A percentile compares a stretch with the other conserved stretches of the same genome.
Evolutionary conservation across 2,329 filamentous ascomycete species (phyloP).

Genomic region (Fusarium liriodendri): DNA sequence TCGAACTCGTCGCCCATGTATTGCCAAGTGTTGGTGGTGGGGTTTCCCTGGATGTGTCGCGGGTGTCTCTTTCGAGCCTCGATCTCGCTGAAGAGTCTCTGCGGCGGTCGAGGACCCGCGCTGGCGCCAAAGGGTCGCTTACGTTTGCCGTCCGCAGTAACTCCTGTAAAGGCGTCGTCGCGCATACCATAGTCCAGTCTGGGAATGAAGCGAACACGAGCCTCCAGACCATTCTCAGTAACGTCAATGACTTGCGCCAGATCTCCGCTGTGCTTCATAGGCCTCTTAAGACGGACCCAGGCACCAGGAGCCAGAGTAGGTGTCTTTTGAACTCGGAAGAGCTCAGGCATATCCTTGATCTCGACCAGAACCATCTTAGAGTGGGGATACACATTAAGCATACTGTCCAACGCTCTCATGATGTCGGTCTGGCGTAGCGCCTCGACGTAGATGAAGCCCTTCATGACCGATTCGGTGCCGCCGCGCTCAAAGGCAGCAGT

Average conservation of each 20-base stretch:
- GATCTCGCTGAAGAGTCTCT: constrained; percentile 90
- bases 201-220: constrained; percentile 87
- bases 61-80: constrained; percentile 92
- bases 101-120: constrained; percentile 79
- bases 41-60: constrained; percentile 71
- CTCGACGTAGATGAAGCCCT: constrained; percentile 95
- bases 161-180: constrained; percentile 70
- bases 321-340: constrained; percentile 90
- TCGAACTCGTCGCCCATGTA: constrained; percentile 92
- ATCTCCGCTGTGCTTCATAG: constrained; percentile 86
- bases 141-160: constrained; percentile 74
- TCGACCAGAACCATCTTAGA: constrained; percentile 89
- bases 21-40: constrained; percentile 82
- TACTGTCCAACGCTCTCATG: constrained; percentile 81
- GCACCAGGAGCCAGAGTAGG: constrained; percentile 86
- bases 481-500: constrained; percentile 93
- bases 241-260: constrained; percentile 93
- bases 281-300: constrained; percentile 88
- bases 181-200: constrained; percentile 91
- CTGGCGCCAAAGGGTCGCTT: constrained; percentile 74
- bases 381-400: constrained; percentile 90
- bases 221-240: constrained; percentile 90
- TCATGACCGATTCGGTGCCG: constrained; percentile 81
- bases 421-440: constrained; percentile 90
- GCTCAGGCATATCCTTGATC: constrained; percentile 96